These are phyloP conservation scores for Ramaria rubella DNA, from an alignment of 768 basidiomycete genomes.

Conservation along the genomic window DNA sequence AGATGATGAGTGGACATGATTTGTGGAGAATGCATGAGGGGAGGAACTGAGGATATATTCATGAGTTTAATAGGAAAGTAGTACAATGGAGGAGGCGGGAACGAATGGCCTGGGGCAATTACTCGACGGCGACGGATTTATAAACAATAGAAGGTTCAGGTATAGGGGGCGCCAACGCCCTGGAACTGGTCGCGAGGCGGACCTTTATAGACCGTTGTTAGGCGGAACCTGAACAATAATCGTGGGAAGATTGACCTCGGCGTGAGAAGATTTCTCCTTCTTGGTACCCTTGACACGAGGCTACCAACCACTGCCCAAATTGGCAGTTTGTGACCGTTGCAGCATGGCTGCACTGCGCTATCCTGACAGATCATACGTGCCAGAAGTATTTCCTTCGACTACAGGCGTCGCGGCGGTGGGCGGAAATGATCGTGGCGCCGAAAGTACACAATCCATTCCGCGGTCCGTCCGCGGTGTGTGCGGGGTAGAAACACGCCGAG, in stretches of 20 bases:
- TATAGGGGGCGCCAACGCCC: background rate
- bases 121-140: slow-evolving; percentile 2
- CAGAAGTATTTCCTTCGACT: background rate
- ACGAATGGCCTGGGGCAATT: background rate
- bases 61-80: slow-evolving; percentile 3
- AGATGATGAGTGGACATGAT: slow-evolving; percentile 4
- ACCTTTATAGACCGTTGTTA: background rate
- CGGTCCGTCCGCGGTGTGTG: background rate
- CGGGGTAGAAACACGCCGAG: background rate
- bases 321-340: background rate
- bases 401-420: background rate
- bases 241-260: background rate
- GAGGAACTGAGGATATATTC: background rate
- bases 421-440: background rate
- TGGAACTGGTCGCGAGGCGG: background rate
- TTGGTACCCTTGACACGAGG: background rate
- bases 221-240: slow-evolving; percentile 1
- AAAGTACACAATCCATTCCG: background rate
- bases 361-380: background rate
- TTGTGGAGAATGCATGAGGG: slow-evolving; percentile 1
- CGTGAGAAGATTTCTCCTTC: background rate
- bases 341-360: background rate
- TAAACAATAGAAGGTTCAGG: slow-evolving; percentile 2
- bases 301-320: background rate
- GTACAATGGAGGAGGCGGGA: slow-evolving; percentile 4